These are phyloP conservation scores for Clavispora fructus DNA, from an alignment of 805 yeast genomes.

Conservation along the genomic window DNA sequence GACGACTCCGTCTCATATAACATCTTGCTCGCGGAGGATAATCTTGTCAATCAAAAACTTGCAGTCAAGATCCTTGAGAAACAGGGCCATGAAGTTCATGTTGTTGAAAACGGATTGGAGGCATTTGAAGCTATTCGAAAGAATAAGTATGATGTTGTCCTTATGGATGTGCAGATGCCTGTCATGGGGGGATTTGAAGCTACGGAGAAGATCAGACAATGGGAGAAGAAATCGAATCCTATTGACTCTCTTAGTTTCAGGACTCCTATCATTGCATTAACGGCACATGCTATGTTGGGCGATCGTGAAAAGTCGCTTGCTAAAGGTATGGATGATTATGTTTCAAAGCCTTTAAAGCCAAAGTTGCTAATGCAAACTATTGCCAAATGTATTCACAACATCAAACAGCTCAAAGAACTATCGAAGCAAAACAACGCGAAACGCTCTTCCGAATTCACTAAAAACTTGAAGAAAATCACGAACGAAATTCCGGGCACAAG, in stretches of 20 bases:
- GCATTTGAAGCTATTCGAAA: conserved; percentile 72
- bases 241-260: conserved; percentile 64
- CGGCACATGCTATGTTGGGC: conserved; percentile 94
- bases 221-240: conserved; percentile 79
- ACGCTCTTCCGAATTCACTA: conserved; percentile 42
- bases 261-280: conserved; percentile 83
- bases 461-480: conserved; percentile 35
- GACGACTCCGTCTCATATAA: conserved; percentile 74
- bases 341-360: conserved; percentile 84
- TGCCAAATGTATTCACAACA: conserved; percentile 72
- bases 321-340: conserved; percentile 89
- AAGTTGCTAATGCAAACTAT: conserved; percentile 78
- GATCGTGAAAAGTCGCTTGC: conserved; percentile 82
- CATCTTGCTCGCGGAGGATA: conserved; percentile 80
- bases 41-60: conserved; percentile 78
- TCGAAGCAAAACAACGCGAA: conserved; percentile 43
- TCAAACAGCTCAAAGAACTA: conserved; percentile 55
- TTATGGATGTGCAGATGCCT: conserved; percentile 96
- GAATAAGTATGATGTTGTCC: conserved; percentile 68
- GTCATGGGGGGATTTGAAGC: conserved; percentile 95
- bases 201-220: conserved; percentile 76
- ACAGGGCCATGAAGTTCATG: conserved; percentile 78
- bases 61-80: conserved; percentile 83
- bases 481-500: conserved; percentile 9
- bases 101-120: conserved; percentile 80